Percentiles rank a stretch among this genome's conserved stretches.
Conservation (phyloP, 768 basidiomycete genomes). For the Mycena galericulata region DNA sequence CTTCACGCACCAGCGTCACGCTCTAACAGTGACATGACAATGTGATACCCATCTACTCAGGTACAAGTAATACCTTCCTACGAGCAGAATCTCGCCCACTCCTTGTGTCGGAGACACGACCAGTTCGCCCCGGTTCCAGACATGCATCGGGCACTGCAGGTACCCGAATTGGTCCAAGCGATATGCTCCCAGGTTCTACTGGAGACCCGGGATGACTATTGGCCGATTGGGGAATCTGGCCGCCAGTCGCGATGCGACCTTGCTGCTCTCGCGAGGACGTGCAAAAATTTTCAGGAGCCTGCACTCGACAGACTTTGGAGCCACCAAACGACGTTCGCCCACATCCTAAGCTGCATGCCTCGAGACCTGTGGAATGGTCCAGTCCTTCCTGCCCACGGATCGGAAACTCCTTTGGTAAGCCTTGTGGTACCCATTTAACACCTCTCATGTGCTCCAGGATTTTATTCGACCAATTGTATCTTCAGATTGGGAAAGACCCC, state of each 20-base stretch:
- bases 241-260: not conserved
- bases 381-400: too few species aligned
- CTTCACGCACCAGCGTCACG: too few species aligned
- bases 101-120: too few species aligned
- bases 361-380: not conserved
- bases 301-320: constrained; percentile 7
- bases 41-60: too few species aligned
- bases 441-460: too few species aligned
- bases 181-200: not conserved
- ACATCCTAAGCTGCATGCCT: not conserved
- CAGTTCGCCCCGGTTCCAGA: too few species aligned
- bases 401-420: too few species aligned
- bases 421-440: too few species aligned
- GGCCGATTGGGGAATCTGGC: not conserved
- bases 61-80: too few species aligned
- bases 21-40: too few species aligned
- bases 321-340: not conserved
- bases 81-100: too few species aligned
- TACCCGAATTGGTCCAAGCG: not conserved
- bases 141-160: not conserved
- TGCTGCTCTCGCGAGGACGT: not conserved
- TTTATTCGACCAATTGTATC: not conserved
- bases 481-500: not conserved
- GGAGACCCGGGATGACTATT: not conserved
- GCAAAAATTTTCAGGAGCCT: not conserved